phyloP scores from a whole-genome alignment of 805 yeast species.

The Saccharomycopsis sp. region DNA sequence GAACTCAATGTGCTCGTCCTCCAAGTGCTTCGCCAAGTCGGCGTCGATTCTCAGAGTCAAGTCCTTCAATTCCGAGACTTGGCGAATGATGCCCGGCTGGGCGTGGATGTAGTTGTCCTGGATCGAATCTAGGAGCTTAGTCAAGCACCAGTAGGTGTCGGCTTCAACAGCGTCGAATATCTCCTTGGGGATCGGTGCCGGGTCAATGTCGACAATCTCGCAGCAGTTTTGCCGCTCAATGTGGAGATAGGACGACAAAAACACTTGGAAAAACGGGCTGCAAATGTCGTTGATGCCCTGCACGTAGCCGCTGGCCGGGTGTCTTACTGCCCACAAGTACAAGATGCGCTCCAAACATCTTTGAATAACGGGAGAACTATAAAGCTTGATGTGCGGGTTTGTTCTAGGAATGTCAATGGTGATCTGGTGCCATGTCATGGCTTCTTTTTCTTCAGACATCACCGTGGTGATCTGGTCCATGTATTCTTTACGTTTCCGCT shows the following conservation, averaged over 20 bases:
- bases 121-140: slow-evolving; percentile 84
- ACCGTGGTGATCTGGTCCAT: slow-evolving; percentile 50
- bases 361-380: slow-evolving; percentile 63
- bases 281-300: slow-evolving; percentile 94
- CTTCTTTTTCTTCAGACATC: slow-evolving; percentile 48
- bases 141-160: slow-evolving; percentile 94
- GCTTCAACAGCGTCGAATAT: slow-evolving; percentile 74
- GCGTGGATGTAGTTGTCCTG: slow-evolving; percentile 97
- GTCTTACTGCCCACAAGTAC: slow-evolving; percentile 91
- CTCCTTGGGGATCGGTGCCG: slow-evolving; percentile 43
- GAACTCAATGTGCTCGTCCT: slow-evolving; percentile 79
- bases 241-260: slow-evolving; percentile 54
- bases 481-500: slow-evolving; percentile 81
- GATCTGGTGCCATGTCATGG: slow-evolving; percentile 89
- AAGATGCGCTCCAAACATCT: slow-evolving; percentile 69
- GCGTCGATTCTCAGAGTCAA: slow-evolving; percentile 74
- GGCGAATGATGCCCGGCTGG: slow-evolving; percentile 93
- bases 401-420: slow-evolving; percentile 93
- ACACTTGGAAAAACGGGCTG: slow-evolving; percentile 88
- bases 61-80: slow-evolving; percentile 71
- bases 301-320: slow-evolving; percentile 96
- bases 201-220: slow-evolving; percentile 52
- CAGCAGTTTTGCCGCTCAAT: slow-evolving; percentile 25
- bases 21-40: slow-evolving; percentile 64
- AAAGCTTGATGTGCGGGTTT: slow-evolving; percentile 72